These are phyloP conservation scores for Alternaria solani DNA, from an alignment of 2,329 filamentous ascomycete species.

Conservation along the genomic window DNA sequence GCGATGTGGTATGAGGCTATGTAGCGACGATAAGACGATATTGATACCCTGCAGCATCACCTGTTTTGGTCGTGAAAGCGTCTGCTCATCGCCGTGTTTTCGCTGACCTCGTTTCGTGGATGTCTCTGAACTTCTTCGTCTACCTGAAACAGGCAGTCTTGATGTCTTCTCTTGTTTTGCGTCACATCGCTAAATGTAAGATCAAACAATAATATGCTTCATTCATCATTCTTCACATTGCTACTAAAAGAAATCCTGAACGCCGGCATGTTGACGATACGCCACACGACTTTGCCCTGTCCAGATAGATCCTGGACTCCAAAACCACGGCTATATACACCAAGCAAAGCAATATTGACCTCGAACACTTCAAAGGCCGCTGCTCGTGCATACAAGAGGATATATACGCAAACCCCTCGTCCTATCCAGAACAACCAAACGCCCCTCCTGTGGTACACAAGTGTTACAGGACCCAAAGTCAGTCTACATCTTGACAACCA, in stretches of 20 bases:
- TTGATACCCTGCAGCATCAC: slow-evolving; percentile 3
- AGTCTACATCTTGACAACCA: background rate
- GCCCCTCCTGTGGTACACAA: background rate
- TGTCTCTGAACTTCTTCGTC: background rate
- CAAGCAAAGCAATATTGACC: slow-evolving; percentile 19
- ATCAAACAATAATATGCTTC: background rate
- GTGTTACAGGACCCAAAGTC: background rate
- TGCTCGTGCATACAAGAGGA: slow-evolving; percentile 7
- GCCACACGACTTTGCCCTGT: slow-evolving; percentile 1
- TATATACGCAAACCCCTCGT: slow-evolving; percentile 1
- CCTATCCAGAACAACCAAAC: slow-evolving; percentile 2
- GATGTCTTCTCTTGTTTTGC: background rate
- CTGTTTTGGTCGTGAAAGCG: background rate
- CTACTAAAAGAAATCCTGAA: slow-evolving; percentile 1
- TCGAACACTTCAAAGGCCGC: slow-evolving; percentile 29
- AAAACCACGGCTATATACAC: background rate
- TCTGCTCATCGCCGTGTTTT: background rate
- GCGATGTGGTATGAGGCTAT: background rate
- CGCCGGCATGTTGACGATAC: background rate
- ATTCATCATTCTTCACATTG: background rate
- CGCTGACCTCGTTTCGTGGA: background rate
- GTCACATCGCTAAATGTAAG: background rate
- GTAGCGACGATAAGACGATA: slow-evolving; percentile 5
- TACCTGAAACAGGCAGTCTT: background rate
- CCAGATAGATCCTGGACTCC: background rate